Conservation (phyloP, 2,329 filamentous ascomycete species). For the Boeremia exigua region DNA sequence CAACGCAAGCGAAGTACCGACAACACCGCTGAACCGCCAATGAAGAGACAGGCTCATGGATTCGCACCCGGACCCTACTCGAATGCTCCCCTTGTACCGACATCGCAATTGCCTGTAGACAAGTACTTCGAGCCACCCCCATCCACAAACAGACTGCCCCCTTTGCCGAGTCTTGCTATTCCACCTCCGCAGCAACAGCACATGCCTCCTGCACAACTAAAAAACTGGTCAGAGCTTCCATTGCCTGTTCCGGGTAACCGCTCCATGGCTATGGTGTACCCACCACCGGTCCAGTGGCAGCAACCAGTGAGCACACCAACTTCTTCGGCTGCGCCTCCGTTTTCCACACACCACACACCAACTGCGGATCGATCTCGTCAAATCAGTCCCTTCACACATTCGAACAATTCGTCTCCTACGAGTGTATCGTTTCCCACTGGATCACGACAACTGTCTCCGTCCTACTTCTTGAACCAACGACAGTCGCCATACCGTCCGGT, state of each 20-base stretch:
- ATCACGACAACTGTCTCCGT: slow-evolving; percentile 81
- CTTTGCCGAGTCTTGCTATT: slow-evolving; percentile 74
- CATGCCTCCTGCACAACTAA: slow-evolving; percentile 37
- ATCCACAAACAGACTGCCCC: slow-evolving; percentile 61
- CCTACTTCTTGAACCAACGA: slow-evolving; percentile 83
- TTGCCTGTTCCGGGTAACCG: slow-evolving; percentile 64
- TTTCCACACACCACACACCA: slow-evolving; percentile 37
- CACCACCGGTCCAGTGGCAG: slow-evolving; percentile 62
- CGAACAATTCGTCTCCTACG: slow-evolving; percentile 71
- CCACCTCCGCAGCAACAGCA: slow-evolving; percentile 54
- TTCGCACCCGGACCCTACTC: slow-evolving; percentile 46
- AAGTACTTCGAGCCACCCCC: slow-evolving; percentile 45
- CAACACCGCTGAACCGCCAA: slow-evolving; percentile 60
- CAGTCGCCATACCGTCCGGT: slow-evolving; percentile 93
- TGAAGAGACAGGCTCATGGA: slow-evolving; percentile 58
- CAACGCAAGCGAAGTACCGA: slow-evolving; percentile 66
- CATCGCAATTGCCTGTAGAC: slow-evolving; percentile 43
- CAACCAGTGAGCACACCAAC: slow-evolving; percentile 50
- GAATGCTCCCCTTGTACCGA: slow-evolving; percentile 44
- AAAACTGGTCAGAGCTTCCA: slow-evolving; percentile 53
- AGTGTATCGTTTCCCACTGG: slow-evolving; percentile 68
- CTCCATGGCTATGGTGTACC: slow-evolving; percentile 80
- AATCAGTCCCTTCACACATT: slow-evolving; percentile 60
- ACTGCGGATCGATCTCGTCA: slow-evolving; percentile 53
- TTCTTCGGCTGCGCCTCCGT: slow-evolving; percentile 36